Evolutionary conservation across 331 rosid genomes (phyloP), one percentile per base, ranked within the genome.

Genomic region (Saraca asoca): DNA sequence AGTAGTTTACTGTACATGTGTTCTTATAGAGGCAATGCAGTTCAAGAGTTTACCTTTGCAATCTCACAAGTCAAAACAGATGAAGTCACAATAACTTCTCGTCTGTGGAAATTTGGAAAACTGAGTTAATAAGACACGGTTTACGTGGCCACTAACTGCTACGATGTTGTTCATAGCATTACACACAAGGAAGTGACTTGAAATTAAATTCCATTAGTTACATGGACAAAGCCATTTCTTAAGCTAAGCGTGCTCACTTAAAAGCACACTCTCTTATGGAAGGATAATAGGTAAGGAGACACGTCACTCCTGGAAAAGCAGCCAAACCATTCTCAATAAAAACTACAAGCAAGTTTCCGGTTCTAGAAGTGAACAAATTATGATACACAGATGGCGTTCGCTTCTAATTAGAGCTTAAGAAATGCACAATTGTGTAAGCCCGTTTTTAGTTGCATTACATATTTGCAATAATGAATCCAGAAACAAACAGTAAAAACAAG

Each of bases 81-180:
- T 29, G 96, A 90, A 49, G 98, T 94, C 51, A 94, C 97, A 61
- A 94, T 90, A 75, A 90, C 98, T 71, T 94, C 96, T 58, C 73
- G 83, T 12, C 98, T 90, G 90, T 59, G 65, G 39, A 67, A 69
- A 56, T 16, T 43, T 51, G 51, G 53, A 35, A 7, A 55, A 68
- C 52, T 37, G 46, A 51, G 77, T 74, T 69, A 81, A 58, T 16
- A 35, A 58, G 64, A 55, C 58, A 66, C 35, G 19, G 43, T 70
- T 72, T 55, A 39, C 35, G 52, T 16, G 50, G 18, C 14, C 73
- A 77, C 45, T 62, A 39, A 56, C 50, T 7, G 66, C 14, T 44
- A 70, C 50, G 15, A 61, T 33, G 69, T 37, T 31, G 41, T 33
- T 19, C 44, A 39, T 46, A 16, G 31, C 38, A 14, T 64, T 44